A percentile compares a stretch with the other conserved stretches of the same genome.
These are phyloP conservation scores for Amphibolis antarctica DNA, from an alignment of 106 monocot species.

Conservation along the genomic window DNA sequence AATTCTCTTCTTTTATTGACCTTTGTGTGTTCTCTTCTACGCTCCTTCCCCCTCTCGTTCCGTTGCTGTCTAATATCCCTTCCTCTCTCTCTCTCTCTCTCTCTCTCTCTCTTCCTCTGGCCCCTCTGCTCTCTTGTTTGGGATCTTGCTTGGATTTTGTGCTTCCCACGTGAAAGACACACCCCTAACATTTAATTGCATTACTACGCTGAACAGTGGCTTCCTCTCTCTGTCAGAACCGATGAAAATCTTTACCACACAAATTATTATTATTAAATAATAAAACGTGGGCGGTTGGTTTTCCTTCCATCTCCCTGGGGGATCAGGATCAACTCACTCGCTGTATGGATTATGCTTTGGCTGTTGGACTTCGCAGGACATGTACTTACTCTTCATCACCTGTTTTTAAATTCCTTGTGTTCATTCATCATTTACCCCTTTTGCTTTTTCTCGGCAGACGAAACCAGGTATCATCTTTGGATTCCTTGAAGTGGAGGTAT, in stretches of 20 bases:
- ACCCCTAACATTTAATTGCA: slow-evolving; percentile 25
- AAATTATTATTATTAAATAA: too few relatives aligned
- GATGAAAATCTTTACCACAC: slow-evolving; percentile 2
- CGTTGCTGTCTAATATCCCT: slow-evolving; percentile 18
- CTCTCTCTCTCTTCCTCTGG: slow-evolving; percentile 23
- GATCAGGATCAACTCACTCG: too few relatives aligned
- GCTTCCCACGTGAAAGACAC: slow-evolving; percentile 47
- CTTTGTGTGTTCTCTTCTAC: slow-evolving; percentile 24
- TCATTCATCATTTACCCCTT: not conserved
- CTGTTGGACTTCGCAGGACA: not conserved
- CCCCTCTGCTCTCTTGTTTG: slow-evolving; percentile 27
- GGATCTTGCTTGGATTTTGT: slow-evolving; percentile 52
- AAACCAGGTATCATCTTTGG: slow-evolving; percentile 4
- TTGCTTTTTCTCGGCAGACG: not conserved
- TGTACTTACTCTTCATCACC: not conserved
- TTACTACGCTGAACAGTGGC: slow-evolving; percentile 10
- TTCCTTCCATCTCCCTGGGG: too few relatives aligned
- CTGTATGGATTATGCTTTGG: not conserved
- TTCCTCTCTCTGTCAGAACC: slow-evolving; percentile 3
- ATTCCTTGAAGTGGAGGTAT: slow-evolving; percentile 1
- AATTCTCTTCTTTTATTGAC: slow-evolving; percentile 20
- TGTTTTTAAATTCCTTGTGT: not conserved
- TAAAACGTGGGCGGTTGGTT: too few relatives aligned
- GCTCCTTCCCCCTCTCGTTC: slow-evolving; percentile 35
- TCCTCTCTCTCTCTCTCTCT: slow-evolving; percentile 1